phyloP scores from a whole-genome alignment of 176 grass and related monocot genomes.

The Oryza brachyantha region DNA sequence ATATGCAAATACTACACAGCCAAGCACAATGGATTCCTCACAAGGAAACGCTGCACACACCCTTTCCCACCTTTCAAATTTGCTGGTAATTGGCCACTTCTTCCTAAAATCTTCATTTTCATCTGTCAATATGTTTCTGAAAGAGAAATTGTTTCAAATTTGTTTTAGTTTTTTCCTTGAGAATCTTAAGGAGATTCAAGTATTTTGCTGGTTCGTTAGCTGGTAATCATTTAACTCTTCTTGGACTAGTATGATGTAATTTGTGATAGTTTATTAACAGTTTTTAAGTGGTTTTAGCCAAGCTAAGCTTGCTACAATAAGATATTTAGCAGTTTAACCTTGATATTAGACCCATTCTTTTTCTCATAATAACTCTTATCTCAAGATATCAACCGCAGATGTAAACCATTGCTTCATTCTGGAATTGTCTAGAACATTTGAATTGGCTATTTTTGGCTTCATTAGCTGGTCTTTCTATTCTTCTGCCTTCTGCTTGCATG shows the following conservation, averaged over 20 bases:
- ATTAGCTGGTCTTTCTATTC: not conserved
- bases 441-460: not conserved
- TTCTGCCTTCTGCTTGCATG: not conserved
- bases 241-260: not conserved
- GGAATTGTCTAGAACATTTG: not conserved
- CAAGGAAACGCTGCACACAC: slow-evolving; percentile 73
- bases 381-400: not conserved
- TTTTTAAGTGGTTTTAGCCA: not conserved
- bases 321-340: not conserved
- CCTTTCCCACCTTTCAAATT: slow-evolving; percentile 75
- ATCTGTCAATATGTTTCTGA: not conserved
- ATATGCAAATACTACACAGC: slow-evolving; percentile 52
- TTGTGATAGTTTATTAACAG: not conserved
- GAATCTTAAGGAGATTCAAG: too few relatives aligned
- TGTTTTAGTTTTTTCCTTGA: too few relatives aligned
- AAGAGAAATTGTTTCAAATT: not conserved
- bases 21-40: slow-evolving; percentile 55
- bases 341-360: not conserved
- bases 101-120: not conserved
- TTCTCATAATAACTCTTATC: not conserved
- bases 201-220: not conserved
- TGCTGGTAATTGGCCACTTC: slow-evolving; percentile 50
- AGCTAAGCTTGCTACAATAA: not conserved
- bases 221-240: not conserved
- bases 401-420: not conserved